Evolutionary conservation across 139 green algal species (phyloP).

Genomic region (Ettlia oleoabundans): DNA sequence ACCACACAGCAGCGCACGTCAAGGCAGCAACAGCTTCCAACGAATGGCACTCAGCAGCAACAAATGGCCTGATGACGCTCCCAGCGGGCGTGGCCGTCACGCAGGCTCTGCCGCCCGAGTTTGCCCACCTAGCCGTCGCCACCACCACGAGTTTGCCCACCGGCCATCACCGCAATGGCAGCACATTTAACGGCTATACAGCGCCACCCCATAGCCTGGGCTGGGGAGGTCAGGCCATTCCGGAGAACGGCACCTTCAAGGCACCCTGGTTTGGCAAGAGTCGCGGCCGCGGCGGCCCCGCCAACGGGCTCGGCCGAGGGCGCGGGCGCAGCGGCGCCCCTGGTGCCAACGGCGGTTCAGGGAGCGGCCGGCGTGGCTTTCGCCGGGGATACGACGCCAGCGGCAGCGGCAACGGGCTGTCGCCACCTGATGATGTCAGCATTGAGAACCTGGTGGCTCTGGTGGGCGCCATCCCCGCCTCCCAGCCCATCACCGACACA

Average conservation of each 20-base stretch:
- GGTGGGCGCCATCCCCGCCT: constrained; percentile 28
- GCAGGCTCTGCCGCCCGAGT: not conserved
- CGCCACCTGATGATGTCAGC: constrained; percentile 13
- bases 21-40: not conserved
- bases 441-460: constrained; percentile 47
- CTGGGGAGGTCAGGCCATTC: constrained; percentile 74
- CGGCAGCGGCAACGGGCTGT: not conserved
- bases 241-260: constrained; percentile 58
- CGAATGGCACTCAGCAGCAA: not conserved
- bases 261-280: constrained; percentile 75
- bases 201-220: constrained; percentile 46
- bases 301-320: not conserved
- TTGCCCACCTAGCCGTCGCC: not conserved
- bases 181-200: not conserved
- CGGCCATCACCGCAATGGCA: not conserved
- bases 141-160: not conserved
- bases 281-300: constrained; percentile 12
- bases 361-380: constrained; percentile 13
- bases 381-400: constrained; percentile 7
- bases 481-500: constrained; percentile 58
- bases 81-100: not conserved
- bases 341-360: not conserved
- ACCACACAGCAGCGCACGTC: not conserved
- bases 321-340: constrained; percentile 6
- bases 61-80: not conserved